Evolutionary conservation across 2,329 filamentous ascomycete species (phyloP).

Genomic region (Stemphylium lycopersici): DNA sequence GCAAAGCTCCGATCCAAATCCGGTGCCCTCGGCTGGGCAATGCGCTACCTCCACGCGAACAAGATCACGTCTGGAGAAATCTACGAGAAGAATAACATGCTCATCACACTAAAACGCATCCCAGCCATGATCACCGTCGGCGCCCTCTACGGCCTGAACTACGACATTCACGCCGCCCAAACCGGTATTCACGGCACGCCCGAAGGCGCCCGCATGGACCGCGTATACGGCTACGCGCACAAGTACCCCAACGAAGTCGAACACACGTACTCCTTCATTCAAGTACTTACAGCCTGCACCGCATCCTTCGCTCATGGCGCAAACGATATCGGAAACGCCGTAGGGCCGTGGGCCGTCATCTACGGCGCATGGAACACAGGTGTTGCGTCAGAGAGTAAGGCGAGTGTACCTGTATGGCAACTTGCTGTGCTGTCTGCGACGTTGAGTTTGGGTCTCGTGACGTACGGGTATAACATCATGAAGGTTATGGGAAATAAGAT

Average conservation of each 20-base stretch:
- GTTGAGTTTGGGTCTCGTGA: slow-evolving; percentile 70
- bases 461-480: slow-evolving; percentile 86
- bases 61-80: slow-evolving; percentile 73
- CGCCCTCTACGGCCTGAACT: slow-evolving; percentile 75
- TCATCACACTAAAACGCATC: slow-evolving; percentile 66
- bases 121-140: slow-evolving; percentile 70
- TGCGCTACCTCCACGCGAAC: slow-evolving; percentile 77
- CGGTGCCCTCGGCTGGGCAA: slow-evolving; percentile 81
- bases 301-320: slow-evolving; percentile 67
- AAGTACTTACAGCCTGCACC: slow-evolving; percentile 55
- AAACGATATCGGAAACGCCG: slow-evolving; percentile 63
- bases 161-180: slow-evolving; percentile 82
- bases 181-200: slow-evolving; percentile 72
- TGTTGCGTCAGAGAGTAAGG: slow-evolving; percentile 65
- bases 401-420: slow-evolving; percentile 75
- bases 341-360: slow-evolving; percentile 48
- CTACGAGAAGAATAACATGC: slow-evolving; percentile 76
- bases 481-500: slow-evolving; percentile 85
- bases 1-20: slow-evolving; percentile 66
- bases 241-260: slow-evolving; percentile 49
- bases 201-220: slow-evolving; percentile 73
- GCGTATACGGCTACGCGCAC: slow-evolving; percentile 62
- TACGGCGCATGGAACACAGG: slow-evolving; percentile 61
- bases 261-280: slow-evolving; percentile 56
- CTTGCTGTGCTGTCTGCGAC: slow-evolving; percentile 70